Evolutionary conservation across 1,284 basidiomycete genomes (phyloP).

Genomic region (Pascua sp.): DNA sequence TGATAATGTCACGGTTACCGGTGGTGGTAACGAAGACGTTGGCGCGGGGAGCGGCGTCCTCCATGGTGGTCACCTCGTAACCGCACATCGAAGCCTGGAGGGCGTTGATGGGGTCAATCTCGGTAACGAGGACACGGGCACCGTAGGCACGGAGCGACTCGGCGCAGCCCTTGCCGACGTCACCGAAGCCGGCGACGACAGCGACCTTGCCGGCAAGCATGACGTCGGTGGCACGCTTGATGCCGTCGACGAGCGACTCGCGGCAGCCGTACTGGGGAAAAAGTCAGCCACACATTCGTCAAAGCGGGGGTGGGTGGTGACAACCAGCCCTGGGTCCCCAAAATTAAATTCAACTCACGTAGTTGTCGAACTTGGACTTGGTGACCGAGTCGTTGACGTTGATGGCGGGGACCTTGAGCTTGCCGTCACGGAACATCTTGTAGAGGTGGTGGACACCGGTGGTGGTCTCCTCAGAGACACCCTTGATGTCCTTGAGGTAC

Average conservation of each 20-base stretch:
- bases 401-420: conserved; percentile 96
- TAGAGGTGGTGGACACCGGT: conserved; percentile 99
- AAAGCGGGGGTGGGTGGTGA: too few species aligned
- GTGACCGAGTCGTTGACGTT: conserved; percentile 99
- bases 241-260: conserved; percentile 98
- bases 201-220: conserved; percentile 99
- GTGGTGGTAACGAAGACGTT: conserved; percentile 99
- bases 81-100: conserved; percentile 99
- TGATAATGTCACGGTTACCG: conserved; percentile 98
- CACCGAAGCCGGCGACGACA: conserved; percentile 97
- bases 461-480: conserved; percentile 98
- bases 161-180: conserved; percentile 99
- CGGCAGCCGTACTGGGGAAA: conserved; percentile 84
- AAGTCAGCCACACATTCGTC: too few species aligned
- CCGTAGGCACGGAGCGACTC: conserved; percentile 96
- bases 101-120: conserved; percentile 99
- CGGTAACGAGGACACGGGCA: conserved; percentile 91
- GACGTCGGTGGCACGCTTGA: conserved; percentile 99
- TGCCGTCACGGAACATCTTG: conserved; percentile 93
- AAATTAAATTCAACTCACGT: conserved; percentile 32
- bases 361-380: conserved; percentile 92
- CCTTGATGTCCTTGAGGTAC: conserved; percentile 75
- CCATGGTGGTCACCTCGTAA: conserved; percentile 98
- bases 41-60: conserved; percentile 80
- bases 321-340: too few species aligned